Evolutionary conservation across 345 rosid genomes (phyloP).

Genomic region (Rubroshorea leprosula): DNA sequence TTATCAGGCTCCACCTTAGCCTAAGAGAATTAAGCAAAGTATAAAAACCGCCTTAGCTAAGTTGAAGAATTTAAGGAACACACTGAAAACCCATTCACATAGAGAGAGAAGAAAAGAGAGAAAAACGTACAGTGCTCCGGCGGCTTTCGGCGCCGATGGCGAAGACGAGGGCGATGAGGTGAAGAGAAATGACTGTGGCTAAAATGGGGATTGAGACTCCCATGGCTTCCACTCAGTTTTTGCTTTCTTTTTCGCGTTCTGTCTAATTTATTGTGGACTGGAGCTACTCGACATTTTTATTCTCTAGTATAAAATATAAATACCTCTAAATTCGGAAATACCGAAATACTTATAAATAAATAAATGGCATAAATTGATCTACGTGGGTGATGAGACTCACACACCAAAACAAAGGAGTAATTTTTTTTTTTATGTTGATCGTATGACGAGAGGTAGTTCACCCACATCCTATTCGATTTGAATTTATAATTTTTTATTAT

Average conservation of each 20-base stretch:
- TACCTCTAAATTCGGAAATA: no score
- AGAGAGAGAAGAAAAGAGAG: neutral
- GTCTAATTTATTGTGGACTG: neutral
- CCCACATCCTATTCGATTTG: no score
- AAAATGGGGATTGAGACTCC: conserved; percentile 61
- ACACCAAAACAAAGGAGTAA: no score
- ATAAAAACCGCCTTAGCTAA: neutral
- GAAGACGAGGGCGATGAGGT: conserved; percentile 83
- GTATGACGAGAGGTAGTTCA: no score
- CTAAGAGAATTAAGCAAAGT: conserved; percentile 21
- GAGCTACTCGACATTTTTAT: neutral
- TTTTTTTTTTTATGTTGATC: no score
- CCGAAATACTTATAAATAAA: no score
- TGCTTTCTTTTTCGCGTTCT: neutral
- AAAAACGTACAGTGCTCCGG: conserved; percentile 63
- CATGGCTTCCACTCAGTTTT: conserved; percentile 27
- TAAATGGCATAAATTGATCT: no score
- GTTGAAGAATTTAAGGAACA: neutral
- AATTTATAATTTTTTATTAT: no score
- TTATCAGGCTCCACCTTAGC: conserved; percentile 54
- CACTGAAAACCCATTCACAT: neutral
- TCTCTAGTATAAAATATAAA: no score
- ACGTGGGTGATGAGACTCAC: no score
- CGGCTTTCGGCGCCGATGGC: conserved; percentile 97
- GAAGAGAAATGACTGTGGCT: conserved; percentile 52